Percentiles rank a stretch among this genome's conserved stretches.
Evolutionary conservation across 108 stramenopile species (phyloP).

Genomic region (Fistulifera solaris): DNA sequence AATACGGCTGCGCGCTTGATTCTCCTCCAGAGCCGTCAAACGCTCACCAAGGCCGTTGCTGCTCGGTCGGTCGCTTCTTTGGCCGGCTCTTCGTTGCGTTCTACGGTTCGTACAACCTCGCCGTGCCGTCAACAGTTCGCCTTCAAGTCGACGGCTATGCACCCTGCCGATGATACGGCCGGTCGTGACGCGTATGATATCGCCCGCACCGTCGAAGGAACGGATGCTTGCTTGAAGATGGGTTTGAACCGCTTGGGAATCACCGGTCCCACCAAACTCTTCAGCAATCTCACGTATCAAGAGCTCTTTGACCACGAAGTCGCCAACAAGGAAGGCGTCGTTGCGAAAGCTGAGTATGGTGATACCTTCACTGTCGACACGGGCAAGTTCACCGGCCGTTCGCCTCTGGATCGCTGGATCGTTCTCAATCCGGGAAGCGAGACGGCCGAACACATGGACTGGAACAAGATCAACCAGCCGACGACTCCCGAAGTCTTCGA

Average conservation of each 20-base stretch:
- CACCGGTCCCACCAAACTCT: constrained; percentile 65
- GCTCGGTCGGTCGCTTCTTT: too few relatives aligned
- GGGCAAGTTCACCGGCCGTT: constrained; percentile 95
- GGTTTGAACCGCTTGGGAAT: constrained; percentile 71
- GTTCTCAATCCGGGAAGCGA: constrained; percentile 66
- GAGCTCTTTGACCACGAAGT: constrained; percentile 89
- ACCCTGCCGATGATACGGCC: not conserved
- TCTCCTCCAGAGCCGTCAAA: too few relatives aligned
- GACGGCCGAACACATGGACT: constrained; percentile 81
- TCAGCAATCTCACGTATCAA: constrained; percentile 89
- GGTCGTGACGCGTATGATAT: constrained; percentile 69
- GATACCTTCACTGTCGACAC: constrained; percentile 93
- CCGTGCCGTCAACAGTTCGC: too few relatives aligned
- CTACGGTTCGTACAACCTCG: too few relatives aligned
- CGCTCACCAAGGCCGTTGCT: too few relatives aligned
- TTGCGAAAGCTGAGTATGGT: constrained; percentile 76
- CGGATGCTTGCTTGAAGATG: constrained; percentile 64
- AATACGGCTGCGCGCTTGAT: too few relatives aligned
- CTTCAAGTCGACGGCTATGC: not conserved
- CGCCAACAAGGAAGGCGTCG: constrained; percentile 79
- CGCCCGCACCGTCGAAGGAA: constrained; percentile 48
- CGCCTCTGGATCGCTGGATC: constrained; percentile 94
- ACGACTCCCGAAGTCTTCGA: constrained; percentile 88
- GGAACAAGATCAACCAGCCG: constrained; percentile 91
- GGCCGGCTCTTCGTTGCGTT: too few relatives aligned